Percentiles rank a stretch among this genome's conserved stretches.
Evolutionary conservation across 257 asterid genomes (phyloP).

Genomic region (Petunia secreta): DNA sequence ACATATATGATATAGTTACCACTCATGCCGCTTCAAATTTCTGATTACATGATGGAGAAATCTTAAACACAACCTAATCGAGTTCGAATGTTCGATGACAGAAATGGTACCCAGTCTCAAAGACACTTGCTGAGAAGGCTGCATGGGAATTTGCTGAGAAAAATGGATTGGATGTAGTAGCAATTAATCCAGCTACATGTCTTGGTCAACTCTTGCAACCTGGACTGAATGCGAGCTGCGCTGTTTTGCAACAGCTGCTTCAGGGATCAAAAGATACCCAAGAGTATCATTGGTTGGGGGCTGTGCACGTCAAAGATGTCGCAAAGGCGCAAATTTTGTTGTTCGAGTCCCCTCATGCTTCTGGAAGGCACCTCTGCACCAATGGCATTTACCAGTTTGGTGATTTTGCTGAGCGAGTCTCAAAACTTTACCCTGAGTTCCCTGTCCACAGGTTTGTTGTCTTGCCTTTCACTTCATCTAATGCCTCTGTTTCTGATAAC

Average conservation of each 20-base stretch:
- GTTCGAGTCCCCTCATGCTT: slow-evolving; percentile 63
- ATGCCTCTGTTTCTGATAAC: background rate
- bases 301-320: slow-evolving; percentile 88
- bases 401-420: slow-evolving; percentile 69
- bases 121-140: slow-evolving; percentile 80
- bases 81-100: slow-evolving; percentile 32
- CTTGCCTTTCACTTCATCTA: background rate
- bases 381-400: slow-evolving; percentile 79
- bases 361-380: slow-evolving; percentile 89
- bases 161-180: slow-evolving; percentile 67
- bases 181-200: slow-evolving; percentile 76
- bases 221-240: slow-evolving; percentile 81
- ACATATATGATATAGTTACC: slow-evolving; percentile 12
- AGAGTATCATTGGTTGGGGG: slow-evolving; percentile 90
- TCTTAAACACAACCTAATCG: slow-evolving; percentile 1
- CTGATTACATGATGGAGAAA: background rate
- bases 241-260: slow-evolving; percentile 75
- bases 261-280: slow-evolving; percentile 80
- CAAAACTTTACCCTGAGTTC: slow-evolving; percentile 63
- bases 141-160: slow-evolving; percentile 80
- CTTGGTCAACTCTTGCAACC: slow-evolving; percentile 81
- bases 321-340: slow-evolving; percentile 73
- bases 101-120: slow-evolving; percentile 95
- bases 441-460: slow-evolving; percentile 73
- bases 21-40: background rate